Evolutionary conservation across 768 basidiomycete species (phyloP), one percentile per base, ranked within the genome.

Genomic region (Mycena galericulata): DNA sequence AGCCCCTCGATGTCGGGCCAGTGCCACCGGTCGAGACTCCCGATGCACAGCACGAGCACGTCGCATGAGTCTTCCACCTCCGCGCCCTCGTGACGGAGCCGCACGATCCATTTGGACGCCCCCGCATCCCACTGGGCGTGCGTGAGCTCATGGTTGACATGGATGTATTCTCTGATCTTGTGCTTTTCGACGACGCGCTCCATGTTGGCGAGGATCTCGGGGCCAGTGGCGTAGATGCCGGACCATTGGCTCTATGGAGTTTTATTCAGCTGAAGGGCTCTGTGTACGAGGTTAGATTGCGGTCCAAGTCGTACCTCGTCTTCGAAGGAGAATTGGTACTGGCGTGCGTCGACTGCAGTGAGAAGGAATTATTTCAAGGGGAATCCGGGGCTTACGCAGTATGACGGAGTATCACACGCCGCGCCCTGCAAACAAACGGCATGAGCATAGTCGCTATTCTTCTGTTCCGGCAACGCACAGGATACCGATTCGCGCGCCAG

Each of bases 1-100:
- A 91, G 72, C 4, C 89, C 90, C 10, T 80, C 78, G 45, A 92
- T 89, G 32, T 89, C 84, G 2, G 91, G 92, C 91, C 90, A 92
- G n/a, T 83, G 79, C 89, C 89, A 91, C 5, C 87, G 78, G 56
- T 85, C 88, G 43, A 90, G 75, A 11, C 72, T 70, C 7, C 89
- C 89, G 18, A 85, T 75, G 20, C 83, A 85, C n/a, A 84, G 85
- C 54, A 92, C 81, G 26, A 92, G 79, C 0, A 91, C 79, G 65
- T 92, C 89, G 3, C 85, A 86, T 1, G 76, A 80, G 64, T 90
- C 89, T 27, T 86, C 85, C 49, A 88, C 81, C 59, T 85, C 85
- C 62, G 72, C 80, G n/a, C 72, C 75, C 51, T 72, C 62, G 29
- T 79, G 79, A 7, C 80, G 81, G 53, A 90, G 78, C 12, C 76